Evolutionary conservation across 257 asterid species (phyloP), one percentile per base, ranked within the genome.

Genomic region (Nicotiana noctiflora): DNA sequence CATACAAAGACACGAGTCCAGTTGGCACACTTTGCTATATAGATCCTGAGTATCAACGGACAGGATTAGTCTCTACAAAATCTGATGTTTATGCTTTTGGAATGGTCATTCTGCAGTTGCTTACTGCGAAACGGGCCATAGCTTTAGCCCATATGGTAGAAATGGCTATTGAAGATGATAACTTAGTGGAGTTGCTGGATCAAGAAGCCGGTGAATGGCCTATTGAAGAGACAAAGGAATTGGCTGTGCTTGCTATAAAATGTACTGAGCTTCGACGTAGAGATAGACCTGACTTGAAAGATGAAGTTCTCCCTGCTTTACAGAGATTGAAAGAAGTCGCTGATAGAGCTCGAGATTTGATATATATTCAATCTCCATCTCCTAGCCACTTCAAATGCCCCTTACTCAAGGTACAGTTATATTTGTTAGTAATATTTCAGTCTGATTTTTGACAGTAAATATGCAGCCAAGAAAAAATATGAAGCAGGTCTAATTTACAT

Each of bases 11-110:
- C 82, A 88, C 91, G 0, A 80, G 85, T 27, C 90, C 86, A 4
- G 95, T 88, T 44, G 99, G 99, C 17, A 92, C 97, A 2, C 81
- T 93, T 18, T 91, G 95, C 86, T 95, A 93, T 61, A 95, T 95
- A 1, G 99, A 95, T 44, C 99, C 99, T 0, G 99, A 95, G 88
- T 95, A 95, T 80, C 98, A 92, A 83, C 82, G 99, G 79, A 92
- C 97, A 0, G 98, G 99, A 53, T 80, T 84, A 8, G 77, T 91
- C 67, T 84, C 95, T 15, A 88, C 97, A 21, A 88, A 86, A 82
- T 92, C 97, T 1, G 99, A 95, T 63, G 92, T 93, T 37, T 95
- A 91, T 76, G 98, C 97, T 46, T 87, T 91, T 53, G 99, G 99
- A 52, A 87, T 95, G 81, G 89, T 95, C 64, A 19, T 93, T 70